Evolutionary conservation across 2,329 filamentous ascomycete species (phyloP).

Genomic region (Penicillium hordei): DNA sequence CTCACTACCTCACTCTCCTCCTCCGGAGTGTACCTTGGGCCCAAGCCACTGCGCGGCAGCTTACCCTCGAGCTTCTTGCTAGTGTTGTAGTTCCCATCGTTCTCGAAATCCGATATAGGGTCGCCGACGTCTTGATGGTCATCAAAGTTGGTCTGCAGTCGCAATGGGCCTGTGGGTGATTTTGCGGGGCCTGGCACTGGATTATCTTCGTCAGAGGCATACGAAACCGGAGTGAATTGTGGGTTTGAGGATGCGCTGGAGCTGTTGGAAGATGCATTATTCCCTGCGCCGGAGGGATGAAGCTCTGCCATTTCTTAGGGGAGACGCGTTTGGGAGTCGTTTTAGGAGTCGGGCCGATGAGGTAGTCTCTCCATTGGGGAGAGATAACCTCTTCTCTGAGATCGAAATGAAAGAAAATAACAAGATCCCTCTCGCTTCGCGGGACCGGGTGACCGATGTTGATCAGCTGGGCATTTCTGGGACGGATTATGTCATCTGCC

Average conservation of each 20-base stretch:
- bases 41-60: constrained; percentile 4
- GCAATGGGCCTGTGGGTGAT: constrained; percentile 25
- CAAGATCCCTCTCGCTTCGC: background rate
- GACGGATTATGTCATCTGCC: background rate
- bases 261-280: constrained; percentile 26
- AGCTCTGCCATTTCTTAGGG: constrained; percentile 25
- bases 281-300: constrained; percentile 27
- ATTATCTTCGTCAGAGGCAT: constrained; percentile 29
- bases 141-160: constrained; percentile 38
- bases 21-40: constrained; percentile 51
- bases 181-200: constrained; percentile 15
- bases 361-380: background rate
- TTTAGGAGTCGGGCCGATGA: background rate
- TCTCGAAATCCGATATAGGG: constrained; percentile 27
- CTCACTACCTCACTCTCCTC: constrained; percentile 71
- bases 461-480: constrained; percentile 1
- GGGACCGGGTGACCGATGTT: constrained; percentile 6
- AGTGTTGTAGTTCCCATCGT: constrained; percentile 31
- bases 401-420: background rate
- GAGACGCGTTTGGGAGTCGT: background rate
- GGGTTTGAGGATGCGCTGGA: constrained; percentile 29
- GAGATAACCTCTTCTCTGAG: background rate
- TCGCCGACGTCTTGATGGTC: constrained; percentile 14
- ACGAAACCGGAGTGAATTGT: constrained; percentile 39
- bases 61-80: constrained; percentile 25